phyloP scores from a whole-genome alignment of 208 protist genomes.

The Phytomonas serpens region DNA sequence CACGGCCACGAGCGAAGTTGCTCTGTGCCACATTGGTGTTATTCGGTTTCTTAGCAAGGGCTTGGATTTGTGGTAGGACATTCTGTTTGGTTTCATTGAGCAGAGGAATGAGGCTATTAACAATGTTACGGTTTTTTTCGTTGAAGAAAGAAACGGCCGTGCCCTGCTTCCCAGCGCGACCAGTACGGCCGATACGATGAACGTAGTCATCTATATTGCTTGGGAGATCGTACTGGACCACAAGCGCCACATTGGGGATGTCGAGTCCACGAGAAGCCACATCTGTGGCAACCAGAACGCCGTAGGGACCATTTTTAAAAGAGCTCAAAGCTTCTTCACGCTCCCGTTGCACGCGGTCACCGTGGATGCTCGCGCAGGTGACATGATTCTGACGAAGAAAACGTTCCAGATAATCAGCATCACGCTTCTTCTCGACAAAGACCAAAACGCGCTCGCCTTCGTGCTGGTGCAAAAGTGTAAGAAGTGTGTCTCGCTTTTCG shows the following conservation, averaged over 20 bases:
- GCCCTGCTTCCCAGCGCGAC: conserved; percentile 95
- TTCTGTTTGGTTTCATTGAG: conserved; percentile 79
- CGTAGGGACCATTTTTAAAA: conserved; percentile 86
- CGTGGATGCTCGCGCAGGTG: conserved; percentile 94
- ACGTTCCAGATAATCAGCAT: conserved; percentile 93
- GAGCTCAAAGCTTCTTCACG: conserved; percentile 83
- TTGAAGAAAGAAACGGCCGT: conserved; percentile 96
- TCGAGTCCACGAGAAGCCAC: conserved; percentile 97
- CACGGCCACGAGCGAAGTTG: conserved; percentile 37
- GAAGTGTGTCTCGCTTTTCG: conserved; percentile 72
- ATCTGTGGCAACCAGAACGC: conserved; percentile 96
- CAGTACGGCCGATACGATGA: conserved; percentile 99
- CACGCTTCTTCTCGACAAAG: conserved; percentile 99
- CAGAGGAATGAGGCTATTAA: conserved; percentile 81
- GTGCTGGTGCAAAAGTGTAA: conserved; percentile 63
- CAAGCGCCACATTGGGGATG: conserved; percentile 95
- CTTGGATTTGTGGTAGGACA: conserved; percentile 63
- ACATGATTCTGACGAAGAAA: conserved; percentile 86
- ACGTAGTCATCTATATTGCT: conserved; percentile 99
- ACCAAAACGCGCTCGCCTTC: conserved; percentile 78
- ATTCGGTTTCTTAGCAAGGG: conserved; percentile 77
- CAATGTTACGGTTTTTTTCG: conserved; percentile 89
- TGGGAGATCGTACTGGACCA: conserved; percentile 98
- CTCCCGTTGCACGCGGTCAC: conserved; percentile 92
- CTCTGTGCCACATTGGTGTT: conserved; percentile 21